Evolutionary conservation across 2,329 filamentous ascomycete genomes (phyloP).

Genomic region (Epichloe amarillans): DNA sequence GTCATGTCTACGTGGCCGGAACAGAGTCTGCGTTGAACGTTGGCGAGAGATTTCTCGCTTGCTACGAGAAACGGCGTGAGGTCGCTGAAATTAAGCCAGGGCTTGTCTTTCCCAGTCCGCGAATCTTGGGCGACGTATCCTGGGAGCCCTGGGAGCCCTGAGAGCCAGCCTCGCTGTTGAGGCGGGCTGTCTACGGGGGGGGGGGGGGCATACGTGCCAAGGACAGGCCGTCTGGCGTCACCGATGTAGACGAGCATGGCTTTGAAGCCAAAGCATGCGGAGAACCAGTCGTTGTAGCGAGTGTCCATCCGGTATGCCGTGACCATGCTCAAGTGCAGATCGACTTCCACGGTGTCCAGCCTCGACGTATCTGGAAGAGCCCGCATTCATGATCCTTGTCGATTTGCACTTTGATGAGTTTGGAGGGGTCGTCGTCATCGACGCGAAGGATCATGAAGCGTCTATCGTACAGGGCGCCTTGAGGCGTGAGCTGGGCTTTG

Average conservation of each 20-base stretch:
- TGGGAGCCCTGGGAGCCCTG: conserved; percentile 19
- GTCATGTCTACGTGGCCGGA: conserved; percentile 43
- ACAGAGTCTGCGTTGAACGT: conserved; percentile 46
- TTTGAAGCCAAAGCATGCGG: conserved; percentile 47
- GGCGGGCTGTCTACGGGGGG: conserved; percentile 12
- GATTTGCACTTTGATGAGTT: conserved; percentile 46
- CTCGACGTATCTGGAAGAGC: conserved; percentile 41
- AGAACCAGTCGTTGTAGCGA: conserved; percentile 52
- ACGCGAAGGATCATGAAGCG: conserved; percentile 56
- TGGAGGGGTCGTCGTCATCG: conserved; percentile 19
- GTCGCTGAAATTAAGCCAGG: conserved; percentile 58
- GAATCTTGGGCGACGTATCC: conserved; percentile 17
- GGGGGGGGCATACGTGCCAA: conserved; percentile 40
- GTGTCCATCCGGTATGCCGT: conserved; percentile 50
- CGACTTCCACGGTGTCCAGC: conserved; percentile 36
- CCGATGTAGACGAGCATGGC: conserved; percentile 54
- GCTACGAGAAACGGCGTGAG: conserved; percentile 62
- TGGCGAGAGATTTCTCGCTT: conserved; percentile 53
- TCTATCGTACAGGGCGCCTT: conserved; percentile 53
- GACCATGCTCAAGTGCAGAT: conserved; percentile 46
- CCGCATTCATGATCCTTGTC: conserved; percentile 42
- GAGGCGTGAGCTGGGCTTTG: conserved; percentile 39
- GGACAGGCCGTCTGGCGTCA: conserved; percentile 40
- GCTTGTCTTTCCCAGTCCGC: conserved; percentile 18
- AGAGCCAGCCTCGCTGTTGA: conserved; percentile 21